Base-by-base conservation (phyloP, 257 asterid species). In the Solanum pennellii region DNA sequence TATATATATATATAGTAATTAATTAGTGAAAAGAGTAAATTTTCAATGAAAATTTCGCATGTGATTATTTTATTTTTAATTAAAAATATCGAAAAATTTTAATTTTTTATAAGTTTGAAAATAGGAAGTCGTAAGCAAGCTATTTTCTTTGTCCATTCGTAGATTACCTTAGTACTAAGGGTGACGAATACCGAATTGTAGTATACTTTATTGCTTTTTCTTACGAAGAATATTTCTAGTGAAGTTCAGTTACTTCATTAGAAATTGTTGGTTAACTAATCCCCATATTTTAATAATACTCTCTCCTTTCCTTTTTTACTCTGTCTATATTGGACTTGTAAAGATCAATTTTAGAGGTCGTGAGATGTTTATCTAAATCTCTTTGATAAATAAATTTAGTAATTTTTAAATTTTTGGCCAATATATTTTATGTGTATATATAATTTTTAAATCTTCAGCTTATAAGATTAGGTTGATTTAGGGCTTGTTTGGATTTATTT, bases 41-140 rank as follows among this genome's bases (percentile, higher is more conserved):
- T 8, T 25, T 27, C 14, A 9, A 6, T 27, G 18, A 45, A 3
- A 79, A 44, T 15, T 79, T 72, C 1, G 27, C 1, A 18, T 4
- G 2, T 18, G 15, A 33, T 33, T 33, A 9, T 12, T 41, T 25
- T 2, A 0, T 27, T 27, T 1, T 27, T 25, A 66, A 27, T 66
- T 13, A 6, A 1, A 66, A 65, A 4, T 25, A 3, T 12, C 0
- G 1, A 44, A 2, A 27, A 65, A 1, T 0, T 12, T 12, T 0
- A 4, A 44, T 44, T 12, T 45, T 45, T 3, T 12, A 45, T 4
- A 45, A 11, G 47, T 21, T 60, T 60, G 69, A 23, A 60, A 9
- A 60, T 4, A 23, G 29, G 4, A 33, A 23, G 2, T 9, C 29
- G 6, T 11, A 8, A 16, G 10, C 20, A 9, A 42, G 8, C 9